phyloP scores from a whole-genome alignment of 163 green algal species.

The Scenedesmus sp. region DNA sequence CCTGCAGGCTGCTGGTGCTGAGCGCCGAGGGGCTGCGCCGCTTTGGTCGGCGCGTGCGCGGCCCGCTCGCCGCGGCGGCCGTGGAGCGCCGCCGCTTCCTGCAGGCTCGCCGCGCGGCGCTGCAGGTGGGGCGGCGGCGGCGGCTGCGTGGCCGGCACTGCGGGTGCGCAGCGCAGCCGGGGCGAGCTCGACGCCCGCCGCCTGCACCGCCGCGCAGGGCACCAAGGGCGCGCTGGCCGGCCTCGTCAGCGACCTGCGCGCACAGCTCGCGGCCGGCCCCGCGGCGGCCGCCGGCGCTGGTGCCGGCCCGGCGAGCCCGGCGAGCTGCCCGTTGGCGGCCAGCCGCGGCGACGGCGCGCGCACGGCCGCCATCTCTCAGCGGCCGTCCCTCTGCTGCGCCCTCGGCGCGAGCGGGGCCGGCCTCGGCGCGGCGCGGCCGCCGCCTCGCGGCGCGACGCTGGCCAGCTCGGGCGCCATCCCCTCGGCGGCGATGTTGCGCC shows the following conservation, averaged over 20 bases:
- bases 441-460: neutral
- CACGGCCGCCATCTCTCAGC: too few species aligned
- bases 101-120: neutral
- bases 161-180: neutral
- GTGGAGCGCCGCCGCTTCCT: constrained; percentile 39
- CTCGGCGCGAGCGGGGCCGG: neutral
- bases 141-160: neutral
- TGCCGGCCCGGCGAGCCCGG: too few species aligned
- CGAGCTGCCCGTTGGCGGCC: too few species aligned
- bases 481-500: neutral
- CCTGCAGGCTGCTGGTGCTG: constrained; percentile 39
- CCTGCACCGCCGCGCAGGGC: neutral
- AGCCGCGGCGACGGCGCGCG: too few species aligned
- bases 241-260: constrained; percentile 22
- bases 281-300: neutral
- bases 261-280: neutral
- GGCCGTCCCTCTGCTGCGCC: neutral
- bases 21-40: constrained; percentile 9
- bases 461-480: neutral
- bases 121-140: neutral
- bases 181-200: too few species aligned
- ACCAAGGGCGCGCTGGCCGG: constrained; percentile 12
- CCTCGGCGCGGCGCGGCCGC: neutral
- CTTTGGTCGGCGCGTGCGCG: constrained; percentile 33
- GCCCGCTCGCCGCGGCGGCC: constrained; percentile 30